Evolutionary conservation across 345 rosid genomes (phyloP), one percentile per base, ranked within the genome.

Genomic region (Eucalyptus curtisii): DNA sequence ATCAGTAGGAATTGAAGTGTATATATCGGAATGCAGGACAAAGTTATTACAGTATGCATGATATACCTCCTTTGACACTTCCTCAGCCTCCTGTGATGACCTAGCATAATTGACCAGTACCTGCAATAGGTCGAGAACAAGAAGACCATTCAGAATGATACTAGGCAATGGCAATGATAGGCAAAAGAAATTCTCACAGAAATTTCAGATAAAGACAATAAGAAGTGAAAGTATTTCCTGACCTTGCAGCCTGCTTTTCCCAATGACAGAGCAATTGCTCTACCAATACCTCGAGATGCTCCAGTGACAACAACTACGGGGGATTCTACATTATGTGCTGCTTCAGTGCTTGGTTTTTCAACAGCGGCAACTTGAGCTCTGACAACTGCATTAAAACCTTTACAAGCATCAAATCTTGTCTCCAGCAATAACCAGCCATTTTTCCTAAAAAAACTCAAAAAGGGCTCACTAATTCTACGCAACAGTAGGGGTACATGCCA

Each of bases 241-340:
- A 95, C 97, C 96, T 93, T 93, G 87, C 95, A 95, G 47, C 97
- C 97, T 4, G 97, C 95, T 95, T 95, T 98, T 45, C 99, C 99
- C 93, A 98, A 86, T 80, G 99, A 89, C 86, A 96, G 91, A n/a
- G 99, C 99, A 91, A 98, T 91, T 40, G 99, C 96, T 93, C 88
- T 98, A 53, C 99, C 99, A 90, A 98, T 98, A 66, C 99, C 99
- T 91, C 99, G 95, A 42, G 99, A 98, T 55, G 99, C 99, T 93
- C 99, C 99, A 19, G 99, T 97, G 85, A 98, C 96, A 57, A 98
- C 88, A 45, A 93, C 99, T 20, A 96, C 99, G 1, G 98, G 99
- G 68, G 99, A 90, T 91, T 98, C 97, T 86, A 95, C 94, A 87
- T 93, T 92, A 50, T 90, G 90, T 68, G 91, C 91, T 85, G 92